Base-by-base conservation (phyloP, 1,284 basidiomycete genomes). In the Vanrija sp. region DNA sequence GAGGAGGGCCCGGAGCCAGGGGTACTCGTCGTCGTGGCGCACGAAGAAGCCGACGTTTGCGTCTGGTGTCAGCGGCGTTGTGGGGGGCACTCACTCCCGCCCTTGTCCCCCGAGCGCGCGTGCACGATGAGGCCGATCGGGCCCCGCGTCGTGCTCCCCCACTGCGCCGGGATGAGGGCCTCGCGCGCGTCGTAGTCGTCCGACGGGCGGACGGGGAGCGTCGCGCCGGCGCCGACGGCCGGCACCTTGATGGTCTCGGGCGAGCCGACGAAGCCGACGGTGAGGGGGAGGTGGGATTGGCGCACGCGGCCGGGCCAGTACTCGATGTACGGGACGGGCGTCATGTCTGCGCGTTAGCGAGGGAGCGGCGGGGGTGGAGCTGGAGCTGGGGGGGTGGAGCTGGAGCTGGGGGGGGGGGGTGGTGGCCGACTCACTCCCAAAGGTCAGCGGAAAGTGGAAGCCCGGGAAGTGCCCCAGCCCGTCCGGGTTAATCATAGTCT, bases 31-130 rank as follows among this genome's bases (percentile, higher is more conserved):
- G 3, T 20, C 38, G 45, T 61, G 41, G 12, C 60, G 60, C 8
- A 62, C 62, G 25, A 62, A 66, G 54, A 62, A 62, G 38, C 60
- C 60, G n/a, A 67, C 60, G 37, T 65, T 65, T 22, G 63, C 60
- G 43, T 65, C 56, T 51, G 48, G 20, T 4, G 19, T 31, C 22
- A 10, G 15, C 18, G 12, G 5, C 22, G 6, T 7, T 8, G 15
- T 16, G 15, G 1, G 35, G 6, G 18, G n/a, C n/a, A 41, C 43
- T 50, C 50, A 52, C 50, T 56, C 22, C 57, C 57, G n/a, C 59
- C 65, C 52, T 67, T 67, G 49, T 67, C 65, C n/a, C 65, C 65
- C 2, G 60, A 62, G 24, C 65, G 51, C 14, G 62, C 65, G 45
- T 65, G 65, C 1, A 59, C 65, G 47, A 67, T 47, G 36, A 54